Conservation (phyloP, 192 early-diverging fungal species). For the Cetraspora pellucida region DNA sequence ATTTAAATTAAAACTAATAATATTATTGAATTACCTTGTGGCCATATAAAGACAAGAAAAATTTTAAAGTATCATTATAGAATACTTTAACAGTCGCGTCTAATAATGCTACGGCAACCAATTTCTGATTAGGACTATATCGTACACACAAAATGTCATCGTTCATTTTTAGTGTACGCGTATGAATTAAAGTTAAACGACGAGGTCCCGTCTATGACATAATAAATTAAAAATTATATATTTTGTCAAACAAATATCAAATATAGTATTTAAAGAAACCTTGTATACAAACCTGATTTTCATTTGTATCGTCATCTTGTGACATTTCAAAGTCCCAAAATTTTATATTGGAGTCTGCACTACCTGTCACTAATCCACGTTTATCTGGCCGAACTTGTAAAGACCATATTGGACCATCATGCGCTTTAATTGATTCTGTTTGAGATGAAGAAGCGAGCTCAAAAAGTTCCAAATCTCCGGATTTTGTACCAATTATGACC, state of each 20-base stretch:
- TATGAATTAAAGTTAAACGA: conserved; percentile 79
- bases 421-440: conserved; percentile 88
- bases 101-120: conserved; percentile 89
- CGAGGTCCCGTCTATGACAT: conserved; percentile 42
- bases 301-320: background rate
- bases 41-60: conserved; percentile 95
- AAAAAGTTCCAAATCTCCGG: conserved; percentile 87
- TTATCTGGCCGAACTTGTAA: conserved; percentile 85
- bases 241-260: background rate
- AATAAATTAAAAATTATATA: background rate
- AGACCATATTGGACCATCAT: conserved; percentile 87
- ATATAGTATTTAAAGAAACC: background rate
- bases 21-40: conserved; percentile 68
- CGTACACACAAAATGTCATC: conserved; percentile 90
- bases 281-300: background rate
- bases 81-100: conserved; percentile 98
- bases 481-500: conserved; percentile 91
- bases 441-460: conserved; percentile 83
- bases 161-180: conserved; percentile 90
- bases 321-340: conserved; percentile 90
- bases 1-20: background rate
- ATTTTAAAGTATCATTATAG: conserved; percentile 94
- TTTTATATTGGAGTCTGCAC: conserved; percentile 94
- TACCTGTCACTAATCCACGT: conserved; percentile 87
- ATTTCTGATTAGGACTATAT: conserved; percentile 80